phyloP scores from a whole-genome alignment of 495 filamentous ascomycete species.

The Penicillium lividum region DNA sequence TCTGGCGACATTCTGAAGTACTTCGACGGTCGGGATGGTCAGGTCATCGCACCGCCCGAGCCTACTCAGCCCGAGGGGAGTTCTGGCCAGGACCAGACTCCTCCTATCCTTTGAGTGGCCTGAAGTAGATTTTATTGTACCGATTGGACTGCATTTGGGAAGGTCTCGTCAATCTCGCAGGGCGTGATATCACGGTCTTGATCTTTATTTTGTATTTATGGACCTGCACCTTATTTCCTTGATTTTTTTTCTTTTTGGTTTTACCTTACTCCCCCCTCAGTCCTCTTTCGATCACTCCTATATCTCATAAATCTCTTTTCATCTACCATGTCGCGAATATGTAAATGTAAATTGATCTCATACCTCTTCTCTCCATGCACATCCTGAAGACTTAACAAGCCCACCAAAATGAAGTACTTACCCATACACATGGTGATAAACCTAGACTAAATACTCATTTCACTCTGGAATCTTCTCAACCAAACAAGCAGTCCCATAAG shows the following conservation, averaged over 20 bases:
- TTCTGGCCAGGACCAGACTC: slow-evolving; percentile 43
- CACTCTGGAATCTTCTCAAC: slow-evolving; percentile 43
- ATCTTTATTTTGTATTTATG: slow-evolving; percentile 45
- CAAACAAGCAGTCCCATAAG: slow-evolving; percentile 59
- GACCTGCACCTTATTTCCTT: slow-evolving; percentile 34
- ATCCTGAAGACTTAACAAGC: too few relatives aligned
- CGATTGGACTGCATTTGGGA: slow-evolving; percentile 26
- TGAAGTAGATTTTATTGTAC: slow-evolving; percentile 18
- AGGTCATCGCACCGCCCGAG: slow-evolving; percentile 59
- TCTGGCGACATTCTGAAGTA: slow-evolving; percentile 90
- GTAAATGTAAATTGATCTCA: slow-evolving; percentile 6
- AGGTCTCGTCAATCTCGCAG: slow-evolving; percentile 16
- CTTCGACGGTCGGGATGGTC: slow-evolving; percentile 60
- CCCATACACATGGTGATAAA: too few relatives aligned
- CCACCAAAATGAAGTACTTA: too few relatives aligned
- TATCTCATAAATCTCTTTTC: slow-evolving; percentile 20
- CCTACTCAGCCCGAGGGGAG: slow-evolving; percentile 39
- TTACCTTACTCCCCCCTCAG: slow-evolving; percentile 25
- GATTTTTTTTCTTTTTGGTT: slow-evolving; percentile 20
- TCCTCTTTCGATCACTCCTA: slow-evolving; percentile 20
- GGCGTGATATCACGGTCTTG: slow-evolving; percentile 32
- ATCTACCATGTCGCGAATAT: slow-evolving; percentile 21
- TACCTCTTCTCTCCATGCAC: too few relatives aligned
- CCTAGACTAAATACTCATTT: too few relatives aligned
- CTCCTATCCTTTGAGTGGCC: slow-evolving; percentile 41